These are phyloP conservation scores for Kuraishia cidri DNA, from an alignment of 805 yeast genomes.

Conservation along the genomic window DNA sequence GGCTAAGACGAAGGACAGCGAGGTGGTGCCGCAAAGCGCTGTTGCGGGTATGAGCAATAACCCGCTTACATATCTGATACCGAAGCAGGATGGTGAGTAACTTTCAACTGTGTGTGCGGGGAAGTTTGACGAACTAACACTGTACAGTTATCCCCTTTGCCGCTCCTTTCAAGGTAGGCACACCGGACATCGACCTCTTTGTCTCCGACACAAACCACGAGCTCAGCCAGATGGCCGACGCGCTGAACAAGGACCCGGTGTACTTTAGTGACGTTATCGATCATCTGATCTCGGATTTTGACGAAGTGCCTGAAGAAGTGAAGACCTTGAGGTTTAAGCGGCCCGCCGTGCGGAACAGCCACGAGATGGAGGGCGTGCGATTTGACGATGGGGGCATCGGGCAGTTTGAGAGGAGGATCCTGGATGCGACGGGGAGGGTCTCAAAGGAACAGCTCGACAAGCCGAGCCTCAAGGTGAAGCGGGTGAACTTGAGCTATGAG, in stretches of 20 bases:
- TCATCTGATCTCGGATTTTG: slow-evolving; percentile 20
- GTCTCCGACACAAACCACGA: slow-evolving; percentile 2
- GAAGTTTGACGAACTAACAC: background rate
- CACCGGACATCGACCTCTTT: slow-evolving; percentile 4
- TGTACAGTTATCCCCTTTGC: slow-evolving; percentile 13
- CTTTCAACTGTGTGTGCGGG: background rate
- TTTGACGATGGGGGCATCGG: slow-evolving; percentile 2
- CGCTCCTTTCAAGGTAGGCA: slow-evolving; percentile 14
- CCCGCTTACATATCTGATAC: slow-evolving; percentile 27
- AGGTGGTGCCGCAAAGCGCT: no score
- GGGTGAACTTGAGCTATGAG: slow-evolving; percentile 11
- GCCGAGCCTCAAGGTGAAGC: slow-evolving; percentile 17
- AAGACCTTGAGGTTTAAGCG: slow-evolving; percentile 21
- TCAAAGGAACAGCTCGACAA: slow-evolving; percentile 9
- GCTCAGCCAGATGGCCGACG: slow-evolving; percentile 5
- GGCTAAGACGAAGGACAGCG: no score
- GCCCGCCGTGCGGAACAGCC: no score
- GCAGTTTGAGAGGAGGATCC: slow-evolving; percentile 1
- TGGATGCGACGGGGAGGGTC: slow-evolving; percentile 5
- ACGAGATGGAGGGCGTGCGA: no score
- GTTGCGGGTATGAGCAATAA: no score
- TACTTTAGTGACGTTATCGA: slow-evolving; percentile 8
- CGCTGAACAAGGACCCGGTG: slow-evolving; percentile 8
- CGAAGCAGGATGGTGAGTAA: slow-evolving; percentile 27
- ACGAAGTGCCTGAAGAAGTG: slow-evolving; percentile 11